A percentile compares a stretch with the other conserved stretches of the same genome.
These are phyloP conservation scores for Cladobotryum protrusum DNA, from an alignment of 2,329 filamentous ascomycete genomes.

Conservation along the genomic window DNA sequence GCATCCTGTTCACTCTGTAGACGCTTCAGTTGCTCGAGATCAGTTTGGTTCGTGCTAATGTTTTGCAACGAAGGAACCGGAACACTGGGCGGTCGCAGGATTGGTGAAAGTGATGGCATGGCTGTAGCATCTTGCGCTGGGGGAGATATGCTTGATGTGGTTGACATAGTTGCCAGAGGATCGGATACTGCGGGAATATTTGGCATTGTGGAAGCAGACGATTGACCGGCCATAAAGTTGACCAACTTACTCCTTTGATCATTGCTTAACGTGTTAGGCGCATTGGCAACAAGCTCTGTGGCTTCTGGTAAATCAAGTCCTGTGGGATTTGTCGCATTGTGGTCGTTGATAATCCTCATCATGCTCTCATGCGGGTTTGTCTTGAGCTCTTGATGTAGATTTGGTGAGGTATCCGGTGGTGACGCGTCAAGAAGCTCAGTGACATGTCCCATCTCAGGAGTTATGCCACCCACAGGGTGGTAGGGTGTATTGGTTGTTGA, in stretches of 20 bases:
- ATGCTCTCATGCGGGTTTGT: slow-evolving; percentile 54
- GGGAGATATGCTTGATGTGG: slow-evolving; percentile 11
- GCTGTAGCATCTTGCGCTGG: slow-evolving; percentile 19
- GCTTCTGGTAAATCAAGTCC: slow-evolving; percentile 49
- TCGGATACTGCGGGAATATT: slow-evolving; percentile 16
- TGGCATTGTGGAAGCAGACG: slow-evolving; percentile 20
- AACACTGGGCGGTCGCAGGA: slow-evolving; percentile 39
- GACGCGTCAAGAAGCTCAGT: slow-evolving; percentile 55
- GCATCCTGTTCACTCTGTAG: slow-evolving; percentile 73
- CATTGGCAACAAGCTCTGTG: slow-evolving; percentile 45
- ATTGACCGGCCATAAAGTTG: slow-evolving; percentile 51
- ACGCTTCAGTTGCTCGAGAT: slow-evolving; percentile 72
- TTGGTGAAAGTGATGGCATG: slow-evolving; percentile 42
- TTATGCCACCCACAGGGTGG: slow-evolving; percentile 23
- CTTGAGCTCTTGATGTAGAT: slow-evolving; percentile 50
- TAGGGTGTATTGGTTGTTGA: slow-evolving; percentile 25
- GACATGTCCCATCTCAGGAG: slow-evolving; percentile 48
- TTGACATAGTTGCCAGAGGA: slow-evolving; percentile 14
- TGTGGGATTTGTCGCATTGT: slow-evolving; percentile 48
- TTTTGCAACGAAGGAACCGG: slow-evolving; percentile 50
- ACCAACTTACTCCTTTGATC: slow-evolving; percentile 55
- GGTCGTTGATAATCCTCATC: slow-evolving; percentile 60
- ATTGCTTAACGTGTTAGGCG: slow-evolving; percentile 46
- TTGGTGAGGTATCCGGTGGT: slow-evolving; percentile 42
- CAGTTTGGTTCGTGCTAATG: slow-evolving; percentile 62